Evolutionary conservation across 768 basidiomycete genomes (phyloP).

Genomic region (Hygrophoropsis aurantiaca): DNA sequence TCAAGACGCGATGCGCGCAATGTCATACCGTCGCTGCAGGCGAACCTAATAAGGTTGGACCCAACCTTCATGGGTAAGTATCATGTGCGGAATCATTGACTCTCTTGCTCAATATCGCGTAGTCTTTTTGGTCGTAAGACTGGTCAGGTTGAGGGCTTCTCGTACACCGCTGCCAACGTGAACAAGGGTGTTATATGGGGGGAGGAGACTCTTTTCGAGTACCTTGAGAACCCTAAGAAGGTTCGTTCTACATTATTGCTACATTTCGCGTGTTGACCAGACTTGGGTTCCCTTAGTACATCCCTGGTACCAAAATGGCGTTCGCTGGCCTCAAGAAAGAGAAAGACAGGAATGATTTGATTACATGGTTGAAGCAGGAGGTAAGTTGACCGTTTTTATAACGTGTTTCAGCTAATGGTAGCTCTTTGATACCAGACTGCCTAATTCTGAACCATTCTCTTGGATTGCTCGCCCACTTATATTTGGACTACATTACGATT

Average conservation of each 20-base stretch:
- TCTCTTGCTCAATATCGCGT: not conserved
- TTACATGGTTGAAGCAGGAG: slow-evolving; percentile 76
- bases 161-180: slow-evolving; percentile 92
- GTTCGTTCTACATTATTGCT: slow-evolving; percentile 37
- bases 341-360: slow-evolving; percentile 93
- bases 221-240: slow-evolving; percentile 97
- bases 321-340: slow-evolving; percentile 99
- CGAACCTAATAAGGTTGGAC: slow-evolving; percentile 87
- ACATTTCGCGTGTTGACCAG: not conserved
- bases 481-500: slow-evolving; percentile 22
- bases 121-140: slow-evolving; percentile 85
- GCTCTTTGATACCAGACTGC: slow-evolving; percentile 18
- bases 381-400: slow-evolving; percentile 40
- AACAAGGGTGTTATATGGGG: slow-evolving; percentile 91
- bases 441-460: slow-evolving; percentile 20
- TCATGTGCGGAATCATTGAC: not conserved
- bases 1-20: slow-evolving; percentile 95
- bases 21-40: slow-evolving; percentile 86
- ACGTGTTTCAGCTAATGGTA: not conserved
- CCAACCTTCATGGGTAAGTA: slow-evolving; percentile 89
- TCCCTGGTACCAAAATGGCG: slow-evolving; percentile 98
- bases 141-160: slow-evolving; percentile 82
- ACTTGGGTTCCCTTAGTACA: slow-evolving; percentile 55
- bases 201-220: slow-evolving; percentile 90
- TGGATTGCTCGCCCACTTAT: slow-evolving; percentile 11